Base-by-base conservation (phyloP, 106 monocot species). In the Dioscorea alata region DNA sequence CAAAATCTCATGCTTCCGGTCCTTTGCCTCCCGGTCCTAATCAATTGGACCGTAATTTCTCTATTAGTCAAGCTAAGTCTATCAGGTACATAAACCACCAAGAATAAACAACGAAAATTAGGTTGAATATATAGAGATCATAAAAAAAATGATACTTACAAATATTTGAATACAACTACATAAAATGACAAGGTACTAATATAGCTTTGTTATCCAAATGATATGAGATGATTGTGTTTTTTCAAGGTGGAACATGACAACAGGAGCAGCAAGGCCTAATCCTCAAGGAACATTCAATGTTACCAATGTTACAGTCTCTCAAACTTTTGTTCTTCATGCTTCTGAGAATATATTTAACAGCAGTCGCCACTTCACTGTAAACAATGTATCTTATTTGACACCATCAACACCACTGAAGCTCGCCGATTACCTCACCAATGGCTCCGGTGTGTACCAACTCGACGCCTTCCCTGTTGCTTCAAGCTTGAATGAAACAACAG, bases 261-360 rank as follows among this genome's bases (percentile, higher is more conserved):
- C 78, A 56, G 78, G 74, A 49, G 78, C 83, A 24, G 83, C 83
- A 23, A 82, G 82, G 70, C 82, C 82, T 18, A 82, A 82, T 48
- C 78, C 83, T 33, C 78, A 83, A 61, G 83, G 83, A 52, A 71
- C 78, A 31, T 83, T 83, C 74, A 83, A 78, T 6, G 60, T 75
- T 22, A 54, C 70, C 4, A 74, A 75, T 4, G 74, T 67, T 12
- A 67, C 65, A 2, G 60, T 78, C 21, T 61, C 58, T 0, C 78
- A 83, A 32, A 74, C 56, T 24, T 83, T 83, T 50, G 19, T 78
- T 32, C 74, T 83, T 49, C 70, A 66, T 23, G 22, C 53, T 13
- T 77, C 59, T 2, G n/a, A 58, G 17, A 33, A 32, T 15, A 13
- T 21, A 0, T 9, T 78, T 4, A 23, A 23, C 54, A 7, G 50